Evolutionary conservation across 306 rosid genomes (phyloP).

Genomic region (Fragaria nilgerrensis): DNA sequence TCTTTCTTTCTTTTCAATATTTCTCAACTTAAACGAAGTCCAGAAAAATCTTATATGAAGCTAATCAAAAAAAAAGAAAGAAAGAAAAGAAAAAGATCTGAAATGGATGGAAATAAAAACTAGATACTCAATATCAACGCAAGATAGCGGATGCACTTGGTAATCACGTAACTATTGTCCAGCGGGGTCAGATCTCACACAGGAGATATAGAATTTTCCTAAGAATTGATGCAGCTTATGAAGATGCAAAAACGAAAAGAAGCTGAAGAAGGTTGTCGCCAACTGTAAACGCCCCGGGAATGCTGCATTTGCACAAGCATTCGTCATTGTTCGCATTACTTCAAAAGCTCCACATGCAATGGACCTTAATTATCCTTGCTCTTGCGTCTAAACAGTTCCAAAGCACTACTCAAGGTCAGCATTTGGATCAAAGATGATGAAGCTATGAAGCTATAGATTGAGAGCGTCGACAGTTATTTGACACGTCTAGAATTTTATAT

Average conservation of each 20-base stretch:
- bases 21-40: too few species aligned
- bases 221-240: conserved; percentile 62
- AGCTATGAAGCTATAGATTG: conserved; percentile 46
- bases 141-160: conserved; percentile 42
- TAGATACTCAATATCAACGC: too few species aligned
- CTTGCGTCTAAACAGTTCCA: conserved; percentile 78
- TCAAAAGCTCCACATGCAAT: conserved; percentile 67
- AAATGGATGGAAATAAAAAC: too few species aligned
- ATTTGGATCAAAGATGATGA: conserved; percentile 56
- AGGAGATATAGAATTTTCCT: conserved; percentile 68
- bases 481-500: conserved; percentile 62
- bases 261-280: conserved; percentile 52
- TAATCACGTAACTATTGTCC: conserved; percentile 84
- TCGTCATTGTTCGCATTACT: conserved; percentile 76
- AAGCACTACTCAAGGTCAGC: conserved; percentile 70
- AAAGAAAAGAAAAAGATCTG: conserved; percentile 50
- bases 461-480: conserved; percentile 60
- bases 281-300: conserved; percentile 41
- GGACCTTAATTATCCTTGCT: conserved; percentile 84
- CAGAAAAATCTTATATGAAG: too few species aligned
- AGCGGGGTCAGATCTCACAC: conserved; percentile 72
- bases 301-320: conserved; percentile 65
- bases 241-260: conserved; percentile 39
- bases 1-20: too few species aligned
- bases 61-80: too few species aligned